Conservation (phyloP, 2,329 filamentous ascomycete species). For the Ophiostoma sp. region DNA sequence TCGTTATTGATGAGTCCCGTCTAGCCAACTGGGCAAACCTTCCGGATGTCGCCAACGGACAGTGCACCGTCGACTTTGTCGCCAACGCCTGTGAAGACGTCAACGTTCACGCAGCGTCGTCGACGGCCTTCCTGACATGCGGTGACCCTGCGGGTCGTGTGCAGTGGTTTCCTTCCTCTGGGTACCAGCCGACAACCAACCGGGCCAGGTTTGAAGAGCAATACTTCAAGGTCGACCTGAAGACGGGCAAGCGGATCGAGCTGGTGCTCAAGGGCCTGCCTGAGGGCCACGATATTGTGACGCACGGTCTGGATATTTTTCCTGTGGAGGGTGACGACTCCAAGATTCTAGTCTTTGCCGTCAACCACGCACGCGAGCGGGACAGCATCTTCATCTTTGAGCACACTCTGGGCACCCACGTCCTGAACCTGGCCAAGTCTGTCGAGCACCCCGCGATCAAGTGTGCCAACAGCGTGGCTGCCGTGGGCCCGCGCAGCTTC, state of each 20-base stretch:
- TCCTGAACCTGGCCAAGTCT: neutral
- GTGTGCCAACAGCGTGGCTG: slow-evolving; percentile 11
- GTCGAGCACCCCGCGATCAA: slow-evolving; percentile 17
- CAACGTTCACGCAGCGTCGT: neutral
- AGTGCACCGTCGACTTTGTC: neutral
- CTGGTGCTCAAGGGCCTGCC: neutral
- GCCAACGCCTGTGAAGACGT: slow-evolving; percentile 4
- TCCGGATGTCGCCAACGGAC: slow-evolving; percentile 1
- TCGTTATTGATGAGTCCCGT: neutral
- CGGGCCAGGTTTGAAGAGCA: neutral
- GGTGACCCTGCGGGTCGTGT: neutral
- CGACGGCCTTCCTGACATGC: neutral
- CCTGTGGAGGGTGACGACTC: neutral
- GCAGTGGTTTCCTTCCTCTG: neutral
- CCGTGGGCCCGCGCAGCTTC: neutral
- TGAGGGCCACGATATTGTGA: neutral
- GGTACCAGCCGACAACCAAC: neutral
- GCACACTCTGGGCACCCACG: neutral
- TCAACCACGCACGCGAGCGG: slow-evolving; percentile 9
- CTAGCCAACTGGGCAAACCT: neutral
- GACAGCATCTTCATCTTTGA: slow-evolving; percentile 11
- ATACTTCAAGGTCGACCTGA: neutral
- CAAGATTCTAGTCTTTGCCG: slow-evolving; percentile 14
- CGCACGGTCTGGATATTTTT: neutral
- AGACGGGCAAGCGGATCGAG: neutral